These are phyloP conservation scores for Funneliformis caledonium DNA, from an alignment of 371 early-diverging fungal species.

Conservation along the genomic window DNA sequence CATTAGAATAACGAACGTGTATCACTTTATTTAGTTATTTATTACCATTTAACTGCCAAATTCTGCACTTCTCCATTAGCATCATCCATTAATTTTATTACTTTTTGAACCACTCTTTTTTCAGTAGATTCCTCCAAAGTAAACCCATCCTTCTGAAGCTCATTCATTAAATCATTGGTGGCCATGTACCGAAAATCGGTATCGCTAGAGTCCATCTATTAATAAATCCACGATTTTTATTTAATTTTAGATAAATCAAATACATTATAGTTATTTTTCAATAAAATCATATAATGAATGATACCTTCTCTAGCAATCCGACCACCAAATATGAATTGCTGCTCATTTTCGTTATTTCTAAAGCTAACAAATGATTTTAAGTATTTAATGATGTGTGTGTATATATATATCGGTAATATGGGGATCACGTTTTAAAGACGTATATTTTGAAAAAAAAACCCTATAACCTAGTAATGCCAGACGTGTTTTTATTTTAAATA, in stretches of 20 bases:
- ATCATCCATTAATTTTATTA: constrained; percentile 81
- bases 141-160: constrained; percentile 66
- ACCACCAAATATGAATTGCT: constrained; percentile 69
- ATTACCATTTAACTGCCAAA: constrained; percentile 86
- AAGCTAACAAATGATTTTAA: neutral
- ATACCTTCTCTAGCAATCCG: constrained; percentile 69
- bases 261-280: neutral
- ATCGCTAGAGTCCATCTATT: constrained; percentile 78
- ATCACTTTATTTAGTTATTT: neutral
- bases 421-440: neutral
- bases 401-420: neutral
- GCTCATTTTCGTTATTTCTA: constrained; percentile 43
- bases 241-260: neutral
- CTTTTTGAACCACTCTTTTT: constrained; percentile 66
- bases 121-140: constrained; percentile 70
- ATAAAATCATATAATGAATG: neutral
- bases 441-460: neutral
- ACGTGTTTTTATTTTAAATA: neutral
- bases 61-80: constrained; percentile 93
- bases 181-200: constrained; percentile 96
- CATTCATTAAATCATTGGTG: constrained; percentile 80
- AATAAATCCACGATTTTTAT: neutral
- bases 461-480: neutral
- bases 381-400: neutral
- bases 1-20: neutral